Base-by-base conservation (phyloP, 225 moss, liverwort and hornwort species). In the Thuidium tamariscinum region DNA sequence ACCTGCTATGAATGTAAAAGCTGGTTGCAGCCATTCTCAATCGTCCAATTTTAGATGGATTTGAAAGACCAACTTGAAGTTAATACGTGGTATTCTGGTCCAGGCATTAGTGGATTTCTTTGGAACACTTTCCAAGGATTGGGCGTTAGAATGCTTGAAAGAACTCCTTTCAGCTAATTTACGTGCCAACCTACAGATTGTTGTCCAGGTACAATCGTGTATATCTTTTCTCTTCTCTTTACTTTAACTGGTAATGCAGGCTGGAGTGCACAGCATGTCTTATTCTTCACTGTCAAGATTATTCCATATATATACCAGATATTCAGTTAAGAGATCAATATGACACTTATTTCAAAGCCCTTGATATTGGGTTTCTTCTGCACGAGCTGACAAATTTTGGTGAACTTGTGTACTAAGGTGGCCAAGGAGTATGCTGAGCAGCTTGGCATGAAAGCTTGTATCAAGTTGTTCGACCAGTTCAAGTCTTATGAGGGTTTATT, bases 111-210 rank as follows among this genome's bases (percentile, higher is more conserved):
- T 97, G 82, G 97, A 96, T 86, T 97, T 96, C 87, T 97, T 97
- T 81, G 97, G 97, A 84, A 96, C 96, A 0, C 94, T 97, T 27
- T 97, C 97, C 7, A 96, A 93, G 74, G 97, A 97, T 83, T 97
- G 97, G 97, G 97, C 95, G 51, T 93, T 97, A 41, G 97, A 97
- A 79, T 97, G 97, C 88, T 96, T 97, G 97, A 97, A 97, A 85
- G 97, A 97, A 83, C 93, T 97, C 60, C 96, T 97, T 69, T 91
- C 94, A 41, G 92, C 94, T 75, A 97, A 96, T 84, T 92, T 95
- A 85, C 93, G 95, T 41, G 94, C 93, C 82, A 97, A 97, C 62
- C 84, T 97, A 42, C 96, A 97, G 89, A 96, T 95, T 73, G 94
- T 97, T 30, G 97, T 97, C 59, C 97, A 96, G 95, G 97, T 97